Conservation (phyloP, 1,284 basidiomycete genomes). For the Phlebopus sp. region DNA sequence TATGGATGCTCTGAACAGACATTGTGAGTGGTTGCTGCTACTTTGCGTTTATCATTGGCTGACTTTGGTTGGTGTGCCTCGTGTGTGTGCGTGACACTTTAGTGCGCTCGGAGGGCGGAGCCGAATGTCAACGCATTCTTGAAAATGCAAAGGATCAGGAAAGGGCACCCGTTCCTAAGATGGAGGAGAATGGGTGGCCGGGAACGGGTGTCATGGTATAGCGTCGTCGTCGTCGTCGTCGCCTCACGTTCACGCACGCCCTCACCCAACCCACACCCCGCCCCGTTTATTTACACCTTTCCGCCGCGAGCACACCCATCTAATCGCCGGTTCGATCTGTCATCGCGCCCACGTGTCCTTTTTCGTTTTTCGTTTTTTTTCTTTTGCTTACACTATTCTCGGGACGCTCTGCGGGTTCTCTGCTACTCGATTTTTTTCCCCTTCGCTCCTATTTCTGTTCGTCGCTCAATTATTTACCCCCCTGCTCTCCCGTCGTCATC, state of each 20-base stretch:
- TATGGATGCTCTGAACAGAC: constrained; percentile 77
- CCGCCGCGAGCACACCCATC: constrained; percentile 6
- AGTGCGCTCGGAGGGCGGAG: constrained; percentile 58
- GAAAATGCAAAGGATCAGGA: constrained; percentile 30
- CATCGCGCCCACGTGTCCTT: constrained; percentile 7
- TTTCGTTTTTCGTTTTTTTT: constrained; percentile 6
- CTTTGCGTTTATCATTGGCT: neutral
- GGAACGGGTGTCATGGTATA: constrained; percentile 1
- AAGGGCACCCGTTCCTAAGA: constrained; percentile 20
- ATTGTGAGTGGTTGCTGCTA: constrained; percentile 52
- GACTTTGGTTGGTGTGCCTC: no score
- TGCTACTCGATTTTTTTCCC: constrained; percentile 3
- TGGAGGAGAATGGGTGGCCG: constrained; percentile 24
- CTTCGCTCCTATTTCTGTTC: constrained; percentile 8
- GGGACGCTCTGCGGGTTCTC: constrained; percentile 28
- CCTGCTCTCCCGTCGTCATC: constrained; percentile 5
- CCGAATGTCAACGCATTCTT: constrained; percentile 47
- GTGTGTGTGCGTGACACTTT: no score
- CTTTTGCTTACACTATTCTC: constrained; percentile 25
- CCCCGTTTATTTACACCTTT: constrained; percentile 3
- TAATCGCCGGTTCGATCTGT: constrained; percentile 16
- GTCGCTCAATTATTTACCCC: constrained; percentile 1
- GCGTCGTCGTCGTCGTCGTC: neutral
- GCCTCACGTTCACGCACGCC: constrained; percentile 7
- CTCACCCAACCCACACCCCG: no score